Evolutionary conservation across 2,329 filamentous ascomycete genomes (phyloP).

Genomic region (Nannizziopsis barbatae): DNA sequence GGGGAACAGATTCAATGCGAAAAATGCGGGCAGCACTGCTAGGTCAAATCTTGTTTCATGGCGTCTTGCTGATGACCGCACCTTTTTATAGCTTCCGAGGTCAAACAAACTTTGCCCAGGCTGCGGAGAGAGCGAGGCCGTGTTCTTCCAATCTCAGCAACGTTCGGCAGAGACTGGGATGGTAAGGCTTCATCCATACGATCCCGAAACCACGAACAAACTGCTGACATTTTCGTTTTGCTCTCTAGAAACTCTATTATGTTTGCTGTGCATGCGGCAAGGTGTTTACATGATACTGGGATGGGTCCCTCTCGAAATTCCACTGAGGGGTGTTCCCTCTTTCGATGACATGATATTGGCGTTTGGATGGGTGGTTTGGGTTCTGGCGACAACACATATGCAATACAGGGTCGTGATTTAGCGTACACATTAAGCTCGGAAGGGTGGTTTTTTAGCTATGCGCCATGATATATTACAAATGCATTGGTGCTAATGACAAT

Average conservation of each 20-base stretch:
- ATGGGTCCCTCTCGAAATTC: slow-evolving; percentile 1
- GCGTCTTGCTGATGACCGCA: slow-evolving; percentile 25
- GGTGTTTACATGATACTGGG: slow-evolving; percentile 49
- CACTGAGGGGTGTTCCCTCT: not conserved
- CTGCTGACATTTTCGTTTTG: not conserved
- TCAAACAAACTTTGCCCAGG: slow-evolving; percentile 74
- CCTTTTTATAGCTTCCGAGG: slow-evolving; percentile 62
- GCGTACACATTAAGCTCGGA: slow-evolving; percentile 3
- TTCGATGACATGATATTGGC: slow-evolving; percentile 7
- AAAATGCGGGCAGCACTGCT: not conserved
- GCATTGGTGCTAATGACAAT: slow-evolving; percentile 80
- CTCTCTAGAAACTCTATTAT: slow-evolving; percentile 70
- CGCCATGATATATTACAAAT: slow-evolving; percentile 43
- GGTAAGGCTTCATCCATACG: slow-evolving; percentile 47
- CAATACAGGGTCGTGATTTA: not conserved
- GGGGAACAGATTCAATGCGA: slow-evolving; percentile 24
- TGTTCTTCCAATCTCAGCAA: slow-evolving; percentile 98
- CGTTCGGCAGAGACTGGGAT: slow-evolving; percentile 95
- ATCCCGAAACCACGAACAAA: no score
- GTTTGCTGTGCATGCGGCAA: slow-evolving; percentile 91
- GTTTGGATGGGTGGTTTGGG: slow-evolving; percentile 1
- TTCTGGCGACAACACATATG: not conserved
- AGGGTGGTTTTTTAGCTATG: slow-evolving; percentile 6
- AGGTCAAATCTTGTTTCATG: not conserved
- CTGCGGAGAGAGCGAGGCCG: slow-evolving; percentile 79